A percentile compares a stretch with the other conserved stretches of the same genome.
Conservation (phyloP, 305 asterid genomes). For the Andrographis paniculata region DNA sequence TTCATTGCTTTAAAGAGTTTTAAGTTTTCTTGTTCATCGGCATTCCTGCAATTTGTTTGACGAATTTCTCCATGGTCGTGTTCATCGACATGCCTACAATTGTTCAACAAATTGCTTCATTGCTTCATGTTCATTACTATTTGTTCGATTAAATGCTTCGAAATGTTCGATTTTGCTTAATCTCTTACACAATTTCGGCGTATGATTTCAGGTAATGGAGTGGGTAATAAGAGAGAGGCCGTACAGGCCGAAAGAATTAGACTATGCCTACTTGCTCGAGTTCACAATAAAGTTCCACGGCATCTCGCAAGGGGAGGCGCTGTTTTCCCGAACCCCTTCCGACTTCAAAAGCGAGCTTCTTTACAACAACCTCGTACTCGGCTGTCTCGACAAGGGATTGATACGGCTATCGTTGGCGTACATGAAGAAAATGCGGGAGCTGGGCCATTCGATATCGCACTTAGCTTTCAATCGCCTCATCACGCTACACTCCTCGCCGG, state of each 20-base stretch:
- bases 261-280: constrained; percentile 73
- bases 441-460: constrained; percentile 62
- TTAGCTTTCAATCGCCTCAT: constrained; percentile 82
- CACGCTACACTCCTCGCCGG: constrained; percentile 69
- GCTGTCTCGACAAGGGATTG: constrained; percentile 70
- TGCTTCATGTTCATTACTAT: background rate
- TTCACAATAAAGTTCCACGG: constrained; percentile 89
- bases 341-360: constrained; percentile 64
- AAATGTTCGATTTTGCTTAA: background rate
- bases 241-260: constrained; percentile 64
- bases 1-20: no score
- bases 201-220: constrained; percentile 68
- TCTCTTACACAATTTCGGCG: background rate
- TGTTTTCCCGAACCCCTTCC: constrained; percentile 64
- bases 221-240: constrained; percentile 98
- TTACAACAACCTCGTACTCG: constrained; percentile 82
- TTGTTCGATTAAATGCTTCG: background rate
- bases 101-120: no score
- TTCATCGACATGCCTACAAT: background rate
- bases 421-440: constrained; percentile 91
- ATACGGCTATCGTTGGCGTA: constrained; percentile 63
- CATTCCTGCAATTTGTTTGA: no score
- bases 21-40: no score
- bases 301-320: constrained; percentile 56
- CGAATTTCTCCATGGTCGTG: background rate